phyloP scores from a whole-genome alignment of 192 early-diverging fungal genomes.

The Backusella psychrophila region DNA sequence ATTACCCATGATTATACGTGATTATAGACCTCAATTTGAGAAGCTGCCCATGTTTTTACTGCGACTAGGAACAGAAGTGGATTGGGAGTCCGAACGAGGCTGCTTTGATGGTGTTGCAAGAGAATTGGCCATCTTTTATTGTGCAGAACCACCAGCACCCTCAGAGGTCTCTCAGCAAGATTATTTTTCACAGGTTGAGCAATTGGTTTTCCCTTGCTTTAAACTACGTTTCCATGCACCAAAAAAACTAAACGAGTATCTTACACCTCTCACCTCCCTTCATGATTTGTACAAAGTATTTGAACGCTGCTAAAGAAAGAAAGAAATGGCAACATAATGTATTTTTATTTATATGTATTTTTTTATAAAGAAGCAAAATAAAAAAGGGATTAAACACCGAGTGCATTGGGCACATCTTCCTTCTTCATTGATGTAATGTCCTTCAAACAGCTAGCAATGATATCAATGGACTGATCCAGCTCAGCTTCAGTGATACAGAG shows the following conservation, averaged over 20 bases:
- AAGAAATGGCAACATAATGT: not conserved
- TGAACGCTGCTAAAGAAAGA: constrained; percentile 79
- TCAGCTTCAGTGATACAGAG: constrained; percentile 94
- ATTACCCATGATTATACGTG: constrained; percentile 79
- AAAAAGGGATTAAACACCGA: constrained; percentile 1
- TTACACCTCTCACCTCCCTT: constrained; percentile 80
- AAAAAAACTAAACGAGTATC: constrained; percentile 43
- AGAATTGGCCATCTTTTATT: constrained; percentile 68
- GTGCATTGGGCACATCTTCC: constrained; percentile 41
- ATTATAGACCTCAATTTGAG: constrained; percentile 79
- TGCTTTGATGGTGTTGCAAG: constrained; percentile 77
- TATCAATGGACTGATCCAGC: constrained; percentile 73
- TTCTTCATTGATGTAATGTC: constrained; percentile 64
- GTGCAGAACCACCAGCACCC: constrained; percentile 39
- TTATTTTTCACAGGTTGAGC: constrained; percentile 69
- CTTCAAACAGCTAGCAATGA: constrained; percentile 74
- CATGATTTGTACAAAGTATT: constrained; percentile 94
- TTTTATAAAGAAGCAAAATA: not conserved
- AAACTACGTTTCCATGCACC: constrained; percentile 74
- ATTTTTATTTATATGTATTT: not conserved
- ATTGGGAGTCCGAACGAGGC: constrained; percentile 82
- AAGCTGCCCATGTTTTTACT: constrained; percentile 86
- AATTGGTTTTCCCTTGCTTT: constrained; percentile 80
- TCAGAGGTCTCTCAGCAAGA: constrained; percentile 17
- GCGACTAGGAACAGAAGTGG: constrained; percentile 74